Conservation (phyloP, 352 stramenopile species). For the Phytophthora multivora region DNA sequence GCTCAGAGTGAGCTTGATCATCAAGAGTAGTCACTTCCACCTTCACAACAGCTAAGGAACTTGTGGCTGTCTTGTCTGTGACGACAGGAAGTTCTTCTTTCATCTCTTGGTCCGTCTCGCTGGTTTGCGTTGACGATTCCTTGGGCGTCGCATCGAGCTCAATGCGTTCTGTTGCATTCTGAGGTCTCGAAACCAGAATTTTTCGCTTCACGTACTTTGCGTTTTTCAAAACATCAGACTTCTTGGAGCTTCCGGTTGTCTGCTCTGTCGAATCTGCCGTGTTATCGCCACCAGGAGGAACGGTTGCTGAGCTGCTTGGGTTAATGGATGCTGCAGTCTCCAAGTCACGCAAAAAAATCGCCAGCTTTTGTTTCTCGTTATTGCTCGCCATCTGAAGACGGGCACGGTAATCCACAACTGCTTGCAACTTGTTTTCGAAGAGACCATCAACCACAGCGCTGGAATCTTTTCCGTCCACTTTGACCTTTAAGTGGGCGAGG, state of each 20-base stretch:
- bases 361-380: slow-evolving; percentile 75
- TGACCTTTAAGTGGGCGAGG: slow-evolving; percentile 64
- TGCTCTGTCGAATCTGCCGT: slow-evolving; percentile 2
- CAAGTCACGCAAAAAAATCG: slow-evolving; percentile 46
- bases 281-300: slow-evolving; percentile 1
- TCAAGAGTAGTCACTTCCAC: slow-evolving; percentile 19
- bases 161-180: neutral
- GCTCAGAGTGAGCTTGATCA: slow-evolving; percentile 4
- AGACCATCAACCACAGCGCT: slow-evolving; percentile 30
- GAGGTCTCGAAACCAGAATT: slow-evolving; percentile 32
- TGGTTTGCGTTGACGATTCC: neutral
- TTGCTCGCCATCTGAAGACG: slow-evolving; percentile 72
- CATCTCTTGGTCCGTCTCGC: slow-evolving; percentile 21
- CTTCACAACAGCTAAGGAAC: slow-evolving; percentile 13
- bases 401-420: slow-evolving; percentile 73
- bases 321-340: slow-evolving; percentile 9
- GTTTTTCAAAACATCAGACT: slow-evolving; percentile 21
- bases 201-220: slow-evolving; percentile 63
- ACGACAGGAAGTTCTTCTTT: slow-evolving; percentile 21
- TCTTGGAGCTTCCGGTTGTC: neutral
- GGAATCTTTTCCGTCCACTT: slow-evolving; percentile 27
- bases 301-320: neutral
- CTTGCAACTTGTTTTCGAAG: slow-evolving; percentile 67
- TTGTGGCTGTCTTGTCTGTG: neutral
- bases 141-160: neutral